These are phyloP conservation scores for Teratosphaeria gauchensis DNA, from an alignment of 2,329 filamentous ascomycete genomes.

Conservation along the genomic window DNA sequence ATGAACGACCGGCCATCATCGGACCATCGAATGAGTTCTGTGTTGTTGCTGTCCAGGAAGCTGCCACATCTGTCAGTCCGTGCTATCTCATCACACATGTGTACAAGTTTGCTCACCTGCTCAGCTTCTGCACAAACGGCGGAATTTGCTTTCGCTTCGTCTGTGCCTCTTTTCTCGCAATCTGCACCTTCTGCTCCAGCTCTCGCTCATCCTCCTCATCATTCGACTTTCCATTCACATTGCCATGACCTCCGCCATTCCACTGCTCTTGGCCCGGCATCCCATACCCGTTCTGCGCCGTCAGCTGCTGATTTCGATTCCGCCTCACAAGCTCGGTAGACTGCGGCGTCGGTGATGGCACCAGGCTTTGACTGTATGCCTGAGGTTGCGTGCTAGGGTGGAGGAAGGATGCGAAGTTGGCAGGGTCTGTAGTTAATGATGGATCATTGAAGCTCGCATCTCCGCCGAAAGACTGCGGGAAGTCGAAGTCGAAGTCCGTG, in stretches of 20 bases:
- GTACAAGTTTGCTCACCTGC: conserved; percentile 57
- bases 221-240: conserved; percentile 26
- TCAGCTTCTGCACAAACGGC: conserved; percentile 94
- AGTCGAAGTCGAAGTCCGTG: conserved; percentile 28
- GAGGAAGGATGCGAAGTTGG: conserved; percentile 18
- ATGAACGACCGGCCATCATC: conserved; percentile 94
- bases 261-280: conserved; percentile 25
- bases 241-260: conserved; percentile 25
- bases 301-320: conserved; percentile 38
- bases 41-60: conserved; percentile 88
- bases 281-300: conserved; percentile 17
- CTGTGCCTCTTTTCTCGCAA: conserved; percentile 79
- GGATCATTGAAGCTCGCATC: conserved; percentile 26
- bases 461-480: conserved; percentile 20
- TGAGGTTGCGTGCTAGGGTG: conserved; percentile 19
- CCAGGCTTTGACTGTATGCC: conserved; percentile 11
- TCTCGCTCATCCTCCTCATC: conserved; percentile 66
- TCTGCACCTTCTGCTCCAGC: conserved; percentile 66
- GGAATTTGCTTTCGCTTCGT: conserved; percentile 91
- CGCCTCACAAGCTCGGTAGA: conserved; percentile 39
- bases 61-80: conserved; percentile 38
- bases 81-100: background rate
- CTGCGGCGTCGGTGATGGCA: conserved; percentile 7
- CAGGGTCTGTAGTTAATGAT: conserved; percentile 26
- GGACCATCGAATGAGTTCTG: conserved; percentile 92